A percentile compares a stretch with the other conserved stretches of the same genome.
Conservation (phyloP, 768 basidiomycete genomes). For the Fomitopsis pulvina region DNA sequence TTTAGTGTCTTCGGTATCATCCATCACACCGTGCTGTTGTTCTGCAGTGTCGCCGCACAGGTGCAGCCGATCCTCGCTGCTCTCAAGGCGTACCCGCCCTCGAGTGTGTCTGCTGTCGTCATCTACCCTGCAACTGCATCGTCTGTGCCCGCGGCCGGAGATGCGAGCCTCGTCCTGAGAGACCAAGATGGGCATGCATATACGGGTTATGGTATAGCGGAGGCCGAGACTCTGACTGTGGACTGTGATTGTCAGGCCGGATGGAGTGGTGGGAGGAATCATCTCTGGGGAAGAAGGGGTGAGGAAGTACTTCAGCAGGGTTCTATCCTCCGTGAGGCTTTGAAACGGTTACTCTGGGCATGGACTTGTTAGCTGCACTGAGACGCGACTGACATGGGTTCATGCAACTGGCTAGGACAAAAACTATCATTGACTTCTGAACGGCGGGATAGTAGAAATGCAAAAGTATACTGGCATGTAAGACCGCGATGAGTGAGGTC, state of each 20-base stretch:
- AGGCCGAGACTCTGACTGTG: background rate
- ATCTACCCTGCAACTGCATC: background rate
- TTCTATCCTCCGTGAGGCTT: too few species aligned
- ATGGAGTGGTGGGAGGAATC: background rate
- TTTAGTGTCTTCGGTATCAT: slow-evolving; percentile 22
- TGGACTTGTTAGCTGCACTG: too few species aligned
- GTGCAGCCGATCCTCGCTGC: background rate
- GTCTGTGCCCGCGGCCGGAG: background rate
- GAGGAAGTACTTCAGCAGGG: background rate
- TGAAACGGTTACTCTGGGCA: too few species aligned
- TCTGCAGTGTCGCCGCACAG: slow-evolving; percentile 8
- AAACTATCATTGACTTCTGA: too few species aligned
- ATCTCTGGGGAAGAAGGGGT: background rate
- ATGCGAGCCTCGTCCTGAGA: background rate
- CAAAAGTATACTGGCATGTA: too few species aligned
- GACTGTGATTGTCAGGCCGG: background rate
- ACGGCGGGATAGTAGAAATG: too few species aligned
- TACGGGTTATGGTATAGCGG: background rate
- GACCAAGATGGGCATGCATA: background rate
- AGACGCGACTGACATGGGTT: too few species aligned
- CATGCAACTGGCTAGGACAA: too few species aligned
- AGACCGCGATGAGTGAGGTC: too few species aligned
- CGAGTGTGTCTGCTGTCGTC: background rate
- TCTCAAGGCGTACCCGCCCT: background rate
- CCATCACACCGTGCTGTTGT: slow-evolving; percentile 27